Conservation (phyloP, 2,329 filamentous ascomycete genomes). For the Fusarium cyanostomum region DNA sequence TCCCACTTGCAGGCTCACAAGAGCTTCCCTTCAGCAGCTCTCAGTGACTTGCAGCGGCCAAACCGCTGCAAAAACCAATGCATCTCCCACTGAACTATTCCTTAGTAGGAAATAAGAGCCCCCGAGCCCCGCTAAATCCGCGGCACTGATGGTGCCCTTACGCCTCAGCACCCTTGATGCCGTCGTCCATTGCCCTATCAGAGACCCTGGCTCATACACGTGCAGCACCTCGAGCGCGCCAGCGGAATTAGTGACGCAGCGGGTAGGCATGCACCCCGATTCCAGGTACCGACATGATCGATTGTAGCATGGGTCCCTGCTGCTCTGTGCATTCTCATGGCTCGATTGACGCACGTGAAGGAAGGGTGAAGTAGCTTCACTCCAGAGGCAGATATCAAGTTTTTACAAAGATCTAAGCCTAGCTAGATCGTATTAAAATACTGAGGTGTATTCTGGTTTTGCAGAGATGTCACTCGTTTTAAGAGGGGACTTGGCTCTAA, state of each 20-base stretch:
- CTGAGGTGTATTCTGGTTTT: neutral
- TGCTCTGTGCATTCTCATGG: conserved; percentile 24
- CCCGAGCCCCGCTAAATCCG: neutral
- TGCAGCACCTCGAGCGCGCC: conserved; percentile 19
- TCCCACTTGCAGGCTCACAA: neutral
- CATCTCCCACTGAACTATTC: neutral
- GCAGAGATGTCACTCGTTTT: neutral
- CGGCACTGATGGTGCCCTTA: neutral
- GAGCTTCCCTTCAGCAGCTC: conserved; percentile 1
- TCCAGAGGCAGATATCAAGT: neutral
- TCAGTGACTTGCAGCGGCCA: neutral
- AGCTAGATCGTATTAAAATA: neutral
- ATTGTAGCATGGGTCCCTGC: conserved; percentile 16
- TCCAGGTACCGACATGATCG: conserved; percentile 26
- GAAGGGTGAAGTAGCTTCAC: neutral
- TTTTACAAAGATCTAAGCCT: neutral
- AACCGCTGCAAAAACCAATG: neutral
- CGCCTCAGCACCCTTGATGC: conserved; percentile 5
- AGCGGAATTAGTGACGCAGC: conserved; percentile 21
- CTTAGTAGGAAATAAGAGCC: neutral
- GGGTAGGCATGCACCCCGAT: conserved; percentile 30
- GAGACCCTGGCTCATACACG: conserved; percentile 23
- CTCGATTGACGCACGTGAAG: conserved; percentile 29
- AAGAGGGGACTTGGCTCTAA: conserved; percentile 12
- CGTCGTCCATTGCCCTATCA: conserved; percentile 34